Evolutionary conservation across 2,329 filamentous ascomycete genomes (phyloP), one percentile per base, ranked within the genome.

Genomic region (Periconia sp.): DNA sequence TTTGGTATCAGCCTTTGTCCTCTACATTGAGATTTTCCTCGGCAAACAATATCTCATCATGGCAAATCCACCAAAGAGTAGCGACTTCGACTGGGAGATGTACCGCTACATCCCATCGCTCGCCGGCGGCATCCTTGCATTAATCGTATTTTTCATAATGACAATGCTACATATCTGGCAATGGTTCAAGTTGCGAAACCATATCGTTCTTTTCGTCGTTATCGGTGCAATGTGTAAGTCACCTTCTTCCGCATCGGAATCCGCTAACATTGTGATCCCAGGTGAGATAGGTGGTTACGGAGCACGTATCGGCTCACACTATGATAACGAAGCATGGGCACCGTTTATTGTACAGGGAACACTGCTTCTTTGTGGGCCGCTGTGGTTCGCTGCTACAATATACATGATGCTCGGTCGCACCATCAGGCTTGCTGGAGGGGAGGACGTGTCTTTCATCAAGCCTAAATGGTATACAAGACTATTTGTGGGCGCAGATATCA

Each of bases 391-490:
- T 8, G 74, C 74, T 0, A 71, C 72, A 0, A 65, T 77, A 18
- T 76, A 77, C 61, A 76, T 76, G 73, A 72, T 70, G 18, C 66
- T 76, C 3, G 66, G 71, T 2, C 67, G 71, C 17, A 62, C 73
- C 3, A 69, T 76, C 12, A 44, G 47, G 10, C 41, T 59, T 10
- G 57, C 63, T 16, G 48, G 52, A 3, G 63, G 59, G 5, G 56
- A 62, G 32, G 49, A 58, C 3, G 43, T 63, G 2, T 63, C 59
- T 3, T 41, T 63, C 6, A 54, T 66, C 21, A 55, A 50, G 16
- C 56, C 61, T 6, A 52, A 30, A n/a, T 65, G 59, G 59, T 66
- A 55, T 34, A 66, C 64, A 3, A 47, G 54, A 3, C 46, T 63
- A 5, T 67, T 67, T 13, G 60, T 65, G 1, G 38, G 50, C 0